phyloP scores from a whole-genome alignment of 1,284 basidiomycete species.

The Ganoderma leucocontextum region DNA sequence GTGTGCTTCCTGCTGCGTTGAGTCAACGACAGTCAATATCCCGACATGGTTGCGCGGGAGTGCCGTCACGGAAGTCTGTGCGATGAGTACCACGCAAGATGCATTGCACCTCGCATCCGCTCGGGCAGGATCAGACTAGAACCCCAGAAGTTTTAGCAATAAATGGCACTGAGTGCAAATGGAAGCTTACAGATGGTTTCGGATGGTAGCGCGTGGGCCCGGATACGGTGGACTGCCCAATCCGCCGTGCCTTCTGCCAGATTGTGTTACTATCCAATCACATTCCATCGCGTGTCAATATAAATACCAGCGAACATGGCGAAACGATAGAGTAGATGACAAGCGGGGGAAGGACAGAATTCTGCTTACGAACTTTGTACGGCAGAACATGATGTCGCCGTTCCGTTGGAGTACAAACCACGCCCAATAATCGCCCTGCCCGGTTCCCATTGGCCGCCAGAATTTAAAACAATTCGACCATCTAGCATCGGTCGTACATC shows the following conservation, averaged over 20 bases:
- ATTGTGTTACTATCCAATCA: slow-evolving; percentile 6
- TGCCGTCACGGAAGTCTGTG: slow-evolving; percentile 1
- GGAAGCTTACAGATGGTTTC: slow-evolving; percentile 1
- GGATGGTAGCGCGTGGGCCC: not conserved
- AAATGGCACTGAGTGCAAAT: not conserved
- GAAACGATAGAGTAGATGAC: slow-evolving; percentile 4
- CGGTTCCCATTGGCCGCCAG: not conserved
- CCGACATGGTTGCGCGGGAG: not conserved
- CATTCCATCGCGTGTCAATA: slow-evolving; percentile 2
- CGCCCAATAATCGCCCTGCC: not conserved
- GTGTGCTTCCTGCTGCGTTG: slow-evolving; percentile 7
- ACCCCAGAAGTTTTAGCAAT: not conserved
- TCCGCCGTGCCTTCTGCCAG: slow-evolving; percentile 7
- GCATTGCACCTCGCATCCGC: slow-evolving; percentile 19
- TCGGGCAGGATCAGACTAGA: slow-evolving; percentile 20
- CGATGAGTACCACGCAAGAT: not conserved
- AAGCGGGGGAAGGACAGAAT: not conserved
- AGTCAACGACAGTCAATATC: slow-evolving; percentile 2
- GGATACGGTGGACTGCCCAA: slow-evolving; percentile 2
- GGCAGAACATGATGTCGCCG: slow-evolving; percentile 6
- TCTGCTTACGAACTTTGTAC: not conserved
- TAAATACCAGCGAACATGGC: not conserved
- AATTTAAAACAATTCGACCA: not conserved
- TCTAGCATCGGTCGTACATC: not conserved
- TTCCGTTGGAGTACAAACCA: not conserved